Base-by-base conservation (phyloP, 306 rosid genomes). In the Dryas alaskensis region DNA sequence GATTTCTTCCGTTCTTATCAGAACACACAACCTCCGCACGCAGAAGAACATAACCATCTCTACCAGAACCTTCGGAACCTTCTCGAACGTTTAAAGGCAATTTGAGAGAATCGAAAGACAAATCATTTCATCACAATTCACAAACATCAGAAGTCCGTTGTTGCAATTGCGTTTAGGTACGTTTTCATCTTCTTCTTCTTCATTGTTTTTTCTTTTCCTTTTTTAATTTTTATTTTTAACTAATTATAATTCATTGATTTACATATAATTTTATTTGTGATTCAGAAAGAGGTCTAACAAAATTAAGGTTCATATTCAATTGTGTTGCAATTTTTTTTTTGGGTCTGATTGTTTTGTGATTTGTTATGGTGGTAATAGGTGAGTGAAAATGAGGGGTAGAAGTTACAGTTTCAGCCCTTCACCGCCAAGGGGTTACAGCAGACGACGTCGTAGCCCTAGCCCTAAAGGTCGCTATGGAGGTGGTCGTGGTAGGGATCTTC, bases 341-440 rank as follows among this genome's bases (percentile, higher is more conserved):
- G 2, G 3, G 49, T 37, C 50, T 31, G 37, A 31, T 50, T 40
- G 2, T 10, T 25, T 43, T 10, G 31, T 50, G 48, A 27, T 27
- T 53, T 2, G 1, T 22, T 13, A 4, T 25, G 5, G 6, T 73
- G 60, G 13, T 60, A n/a, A 17, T 45, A 77, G 92, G 80, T 66
- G 45, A 65, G 42, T 13, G 67, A 58, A 47, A 59, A 92, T 92
- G 96, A 88, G 96, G 84, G 96, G 89, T 4, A 84, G 96, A 84
- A 92, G 98, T 75, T 89, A 87, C 81, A 81, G 96, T 60, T 88
- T 88, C 87, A 92, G 93, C 25, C 95, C 92, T 14, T 87, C 96
- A 6, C 90, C 97, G 58, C 86, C 98, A 0, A 89, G 88, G 76
- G 81, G 78, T 58, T 83, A 89, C 62, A n/a, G 92, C 73, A 68